Evolutionary conservation across 2,329 filamentous ascomycete genomes (phyloP).

Genomic region (Fusarium sp.): DNA sequence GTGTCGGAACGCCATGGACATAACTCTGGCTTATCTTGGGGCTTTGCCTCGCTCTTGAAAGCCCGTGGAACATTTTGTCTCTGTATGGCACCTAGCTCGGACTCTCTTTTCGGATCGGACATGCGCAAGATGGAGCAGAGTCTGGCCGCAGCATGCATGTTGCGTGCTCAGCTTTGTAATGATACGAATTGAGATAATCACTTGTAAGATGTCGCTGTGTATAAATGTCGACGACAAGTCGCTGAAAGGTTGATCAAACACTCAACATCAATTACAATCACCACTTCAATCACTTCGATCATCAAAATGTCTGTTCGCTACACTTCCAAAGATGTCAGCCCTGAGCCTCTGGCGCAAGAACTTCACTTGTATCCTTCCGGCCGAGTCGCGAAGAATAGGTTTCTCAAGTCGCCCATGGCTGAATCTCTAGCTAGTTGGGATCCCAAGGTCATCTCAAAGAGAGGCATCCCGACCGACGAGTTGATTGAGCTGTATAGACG

Average conservation of each 20-base stretch:
- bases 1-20: neutral
- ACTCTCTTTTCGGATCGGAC: neutral
- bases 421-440: constrained; percentile 73
- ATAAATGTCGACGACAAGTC: constrained; percentile 7
- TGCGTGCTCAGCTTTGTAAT: constrained; percentile 2
- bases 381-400: constrained; percentile 70
- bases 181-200: neutral
- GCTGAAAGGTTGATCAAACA: neutral
- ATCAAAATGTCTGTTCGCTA: constrained; percentile 38
- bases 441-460: constrained; percentile 61
- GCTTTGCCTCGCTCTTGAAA: rapidly evolving
- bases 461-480: constrained; percentile 58
- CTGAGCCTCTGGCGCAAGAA: constrained; percentile 55
- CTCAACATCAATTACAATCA: neutral
- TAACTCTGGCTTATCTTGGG: neutral
- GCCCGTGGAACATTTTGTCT: constrained; percentile 1
- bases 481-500: constrained; percentile 67
- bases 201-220: neutral
- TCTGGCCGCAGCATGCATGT: neutral
- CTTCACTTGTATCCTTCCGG: constrained; percentile 60
- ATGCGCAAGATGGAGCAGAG: neutral
- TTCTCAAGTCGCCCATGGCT: constrained; percentile 76
- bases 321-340: constrained; percentile 27
- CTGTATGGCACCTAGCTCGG: neutral
- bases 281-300: neutral